A percentile compares a stretch with the other conserved stretches of the same genome.
phyloP scores from a whole-genome alignment of 2,329 filamentous ascomycete genomes.

The Hirsutella thompsonii region DNA sequence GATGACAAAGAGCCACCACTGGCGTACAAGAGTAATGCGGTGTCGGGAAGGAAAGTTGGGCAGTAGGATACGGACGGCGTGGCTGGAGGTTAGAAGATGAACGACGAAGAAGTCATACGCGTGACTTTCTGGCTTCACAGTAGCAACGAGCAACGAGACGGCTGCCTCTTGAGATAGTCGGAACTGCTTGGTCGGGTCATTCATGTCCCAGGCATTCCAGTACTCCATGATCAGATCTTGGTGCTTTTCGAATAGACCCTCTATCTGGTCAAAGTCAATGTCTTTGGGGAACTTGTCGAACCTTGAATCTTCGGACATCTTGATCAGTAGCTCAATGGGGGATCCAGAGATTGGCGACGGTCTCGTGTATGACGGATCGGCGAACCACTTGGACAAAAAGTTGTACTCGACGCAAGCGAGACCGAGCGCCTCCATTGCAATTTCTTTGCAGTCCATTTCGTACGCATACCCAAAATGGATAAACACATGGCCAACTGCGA shows the following conservation, averaged over 20 bases:
- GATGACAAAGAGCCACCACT: conserved; percentile 83
- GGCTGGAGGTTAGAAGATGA: conserved; percentile 72
- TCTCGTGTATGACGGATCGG: conserved; percentile 58
- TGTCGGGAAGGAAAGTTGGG: conserved; percentile 61
- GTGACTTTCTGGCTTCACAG: conserved; percentile 41
- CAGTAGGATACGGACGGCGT: conserved; percentile 77
- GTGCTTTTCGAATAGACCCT: conserved; percentile 52
- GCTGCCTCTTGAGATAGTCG: conserved; percentile 53
- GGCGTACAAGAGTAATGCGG: conserved; percentile 60
- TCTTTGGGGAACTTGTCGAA: conserved; percentile 54
- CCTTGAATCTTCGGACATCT: conserved; percentile 53
- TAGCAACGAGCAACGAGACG: conserved; percentile 48
- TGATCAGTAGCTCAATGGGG: conserved; percentile 57
- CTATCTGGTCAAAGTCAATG: conserved; percentile 49
- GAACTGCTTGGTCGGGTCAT: conserved; percentile 62
- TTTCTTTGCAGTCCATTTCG: conserved; percentile 71
- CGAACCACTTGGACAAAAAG: conserved; percentile 53
- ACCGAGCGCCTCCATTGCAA: conserved; percentile 79
- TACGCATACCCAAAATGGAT: conserved; percentile 92
- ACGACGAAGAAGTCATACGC: conserved; percentile 75
- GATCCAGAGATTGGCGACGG: conserved; percentile 49
- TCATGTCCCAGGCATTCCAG: conserved; percentile 77
- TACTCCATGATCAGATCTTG: conserved; percentile 67
- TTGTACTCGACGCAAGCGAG: conserved; percentile 48
- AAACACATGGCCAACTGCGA: conserved; percentile 71